Percentiles rank a stretch among this genome's conserved stretches.
Evolutionary conservation across 1,284 basidiomycete species (phyloP).

Genomic region (Athelia sp.): DNA sequence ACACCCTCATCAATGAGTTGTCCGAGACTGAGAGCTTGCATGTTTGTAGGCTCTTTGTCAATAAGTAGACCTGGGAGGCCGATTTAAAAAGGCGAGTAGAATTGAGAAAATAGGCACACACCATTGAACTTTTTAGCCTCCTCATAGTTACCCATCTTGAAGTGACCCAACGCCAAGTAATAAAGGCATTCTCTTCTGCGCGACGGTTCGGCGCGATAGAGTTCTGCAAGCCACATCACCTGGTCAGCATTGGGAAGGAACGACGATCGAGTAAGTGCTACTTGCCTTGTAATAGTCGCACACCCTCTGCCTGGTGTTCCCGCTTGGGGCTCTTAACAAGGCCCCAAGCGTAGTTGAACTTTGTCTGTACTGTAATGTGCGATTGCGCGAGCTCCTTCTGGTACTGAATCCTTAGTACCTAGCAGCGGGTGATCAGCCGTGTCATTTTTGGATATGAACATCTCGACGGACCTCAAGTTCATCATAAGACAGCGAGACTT

Average conservation of each 20-base stretch:
- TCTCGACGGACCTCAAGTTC: constrained; percentile 71
- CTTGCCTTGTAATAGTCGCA: constrained; percentile 86
- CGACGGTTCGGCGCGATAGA: constrained; percentile 86
- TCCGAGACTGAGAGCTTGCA: constrained; percentile 87
- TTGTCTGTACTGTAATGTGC: constrained; percentile 92
- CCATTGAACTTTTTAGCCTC: constrained; percentile 94
- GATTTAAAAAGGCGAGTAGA: not conserved
- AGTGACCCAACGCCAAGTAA: constrained; percentile 95
- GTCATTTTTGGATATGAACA: not conserved
- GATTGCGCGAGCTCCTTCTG: constrained; percentile 81
- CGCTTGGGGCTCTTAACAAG: constrained; percentile 83
- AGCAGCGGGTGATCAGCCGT: constrained; percentile 6
- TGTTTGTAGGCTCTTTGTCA: constrained; percentile 90
- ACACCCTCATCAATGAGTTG: constrained; percentile 87
- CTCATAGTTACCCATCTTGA: constrained; percentile 95
- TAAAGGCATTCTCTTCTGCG: constrained; percentile 95
- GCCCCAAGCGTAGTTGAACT: constrained; percentile 98
- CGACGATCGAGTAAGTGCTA: constrained; percentile 6
- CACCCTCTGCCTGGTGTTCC: constrained; percentile 87
- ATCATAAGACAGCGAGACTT: constrained; percentile 83
- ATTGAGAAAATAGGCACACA: constrained; percentile 32
- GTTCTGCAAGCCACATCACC: constrained; percentile 52
- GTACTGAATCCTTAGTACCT: constrained; percentile 87
- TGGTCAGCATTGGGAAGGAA: constrained; percentile 1
- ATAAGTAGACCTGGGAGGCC: constrained; percentile 68